Percentiles rank a stretch among this genome's conserved stretches.
These are phyloP conservation scores for Tilletia walkeri DNA, from an alignment of 1,284 basidiomycete species.

Conservation along the genomic window DNA sequence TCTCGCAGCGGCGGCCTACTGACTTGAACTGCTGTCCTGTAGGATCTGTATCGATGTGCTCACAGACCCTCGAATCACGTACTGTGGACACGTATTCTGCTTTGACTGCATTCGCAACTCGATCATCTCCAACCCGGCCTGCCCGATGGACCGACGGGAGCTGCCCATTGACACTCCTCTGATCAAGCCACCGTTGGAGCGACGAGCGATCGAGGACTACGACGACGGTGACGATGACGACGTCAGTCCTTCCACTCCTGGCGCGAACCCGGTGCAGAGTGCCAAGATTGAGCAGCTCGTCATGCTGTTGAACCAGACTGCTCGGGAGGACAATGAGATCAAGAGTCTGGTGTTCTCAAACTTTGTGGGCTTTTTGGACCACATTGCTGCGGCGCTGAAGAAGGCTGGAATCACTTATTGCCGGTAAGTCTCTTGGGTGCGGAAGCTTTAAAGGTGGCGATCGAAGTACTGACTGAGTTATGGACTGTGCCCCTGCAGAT, in stretches of 20 bases:
- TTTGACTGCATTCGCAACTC: slow-evolving; percentile 59
- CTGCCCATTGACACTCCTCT: slow-evolving; percentile 61
- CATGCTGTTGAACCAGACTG: slow-evolving; percentile 63
- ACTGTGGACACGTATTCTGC: slow-evolving; percentile 76
- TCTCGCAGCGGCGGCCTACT: background rate
- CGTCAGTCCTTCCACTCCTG: slow-evolving; percentile 36
- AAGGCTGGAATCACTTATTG: slow-evolving; percentile 70
- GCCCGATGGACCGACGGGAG: slow-evolving; percentile 78
- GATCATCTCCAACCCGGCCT: slow-evolving; percentile 69
- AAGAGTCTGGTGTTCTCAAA: slow-evolving; percentile 23
- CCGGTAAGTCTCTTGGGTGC: slow-evolving; percentile 58
- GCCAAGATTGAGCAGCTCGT: slow-evolving; percentile 79
- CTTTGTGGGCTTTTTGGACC: slow-evolving; percentile 23
- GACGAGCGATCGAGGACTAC: slow-evolving; percentile 44
- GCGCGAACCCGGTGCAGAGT: slow-evolving; percentile 10
- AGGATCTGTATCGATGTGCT: slow-evolving; percentile 68
- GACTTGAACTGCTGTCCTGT: slow-evolving; percentile 50
- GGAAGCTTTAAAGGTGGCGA: too few species aligned
- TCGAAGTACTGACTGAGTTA: too few species aligned
- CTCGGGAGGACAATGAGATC: slow-evolving; percentile 23
- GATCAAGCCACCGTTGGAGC: slow-evolving; percentile 66
- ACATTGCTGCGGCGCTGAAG: slow-evolving; percentile 71
- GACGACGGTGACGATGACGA: slow-evolving; percentile 44
- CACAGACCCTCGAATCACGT: slow-evolving; percentile 71
- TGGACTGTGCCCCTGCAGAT: background rate